These are phyloP conservation scores for Globisporangium apiculatum DNA, from an alignment of 352 stramenopile species.

Conservation along the genomic window DNA sequence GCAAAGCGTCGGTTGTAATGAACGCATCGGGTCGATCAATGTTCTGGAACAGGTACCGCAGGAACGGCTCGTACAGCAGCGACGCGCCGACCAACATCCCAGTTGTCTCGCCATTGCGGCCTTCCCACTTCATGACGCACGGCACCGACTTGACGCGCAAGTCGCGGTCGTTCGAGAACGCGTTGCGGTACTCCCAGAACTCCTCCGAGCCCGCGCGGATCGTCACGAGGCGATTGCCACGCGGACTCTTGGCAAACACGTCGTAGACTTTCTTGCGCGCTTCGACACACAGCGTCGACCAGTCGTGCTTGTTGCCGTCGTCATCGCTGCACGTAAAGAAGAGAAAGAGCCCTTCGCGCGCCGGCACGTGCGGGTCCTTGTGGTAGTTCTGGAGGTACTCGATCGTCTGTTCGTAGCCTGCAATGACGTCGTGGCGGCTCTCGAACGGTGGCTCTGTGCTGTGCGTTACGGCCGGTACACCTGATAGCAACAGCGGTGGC, in stretches of 20 bases:
- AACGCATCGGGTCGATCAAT: conserved; percentile 32
- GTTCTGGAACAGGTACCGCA: conserved; percentile 67
- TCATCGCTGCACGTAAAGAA: conserved; percentile 64
- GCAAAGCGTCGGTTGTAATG: conserved; percentile 26
- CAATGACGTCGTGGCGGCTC: conserved; percentile 34
- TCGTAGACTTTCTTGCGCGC: conserved; percentile 45
- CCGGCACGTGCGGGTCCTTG: conserved; percentile 9
- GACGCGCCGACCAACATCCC: conserved; percentile 42
- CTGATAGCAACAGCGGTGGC: neutral
- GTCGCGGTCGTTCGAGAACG: conserved; percentile 48
- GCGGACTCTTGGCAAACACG: conserved; percentile 46
- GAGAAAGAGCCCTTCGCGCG: conserved; percentile 42
- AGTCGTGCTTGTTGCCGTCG: conserved; percentile 35
- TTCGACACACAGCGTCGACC: conserved; percentile 33
- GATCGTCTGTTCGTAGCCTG: conserved; percentile 41
- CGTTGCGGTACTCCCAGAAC: conserved; percentile 47
- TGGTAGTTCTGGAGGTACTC: conserved; percentile 41
- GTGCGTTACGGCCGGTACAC: neutral
- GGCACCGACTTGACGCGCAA: conserved; percentile 57
- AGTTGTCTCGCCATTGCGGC: conserved; percentile 37
- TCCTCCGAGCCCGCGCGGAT: conserved; percentile 45
- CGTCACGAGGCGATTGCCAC: conserved; percentile 44
- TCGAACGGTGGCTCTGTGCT: conserved; percentile 15
- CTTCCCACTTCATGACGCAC: conserved; percentile 57
- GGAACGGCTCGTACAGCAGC: conserved; percentile 41